phyloP scores from a whole-genome alignment of 805 yeast genomes.

The Starmerella scarabaei region DNA sequence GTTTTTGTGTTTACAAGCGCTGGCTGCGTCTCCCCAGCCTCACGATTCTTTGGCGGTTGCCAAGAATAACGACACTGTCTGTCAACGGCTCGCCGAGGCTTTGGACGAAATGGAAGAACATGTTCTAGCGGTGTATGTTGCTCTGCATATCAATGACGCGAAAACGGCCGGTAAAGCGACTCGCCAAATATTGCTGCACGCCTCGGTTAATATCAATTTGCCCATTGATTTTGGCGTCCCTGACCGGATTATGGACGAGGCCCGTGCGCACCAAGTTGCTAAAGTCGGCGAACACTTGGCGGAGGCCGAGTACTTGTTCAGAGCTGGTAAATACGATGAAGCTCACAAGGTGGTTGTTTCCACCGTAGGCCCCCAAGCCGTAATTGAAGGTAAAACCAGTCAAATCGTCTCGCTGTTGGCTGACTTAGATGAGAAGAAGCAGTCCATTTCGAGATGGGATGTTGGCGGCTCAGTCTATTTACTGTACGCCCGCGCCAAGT shows the following conservation, averaged over 20 bases:
- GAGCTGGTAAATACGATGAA: conserved; percentile 44
- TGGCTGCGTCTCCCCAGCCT: conserved; percentile 2
- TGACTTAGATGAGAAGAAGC: conserved; percentile 15
- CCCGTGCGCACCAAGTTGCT: conserved; percentile 47
- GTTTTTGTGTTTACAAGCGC: conserved; percentile 19
- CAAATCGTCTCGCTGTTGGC: conserved; percentile 22
- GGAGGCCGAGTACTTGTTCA: conserved; percentile 48
- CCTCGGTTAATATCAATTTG: conserved; percentile 22
- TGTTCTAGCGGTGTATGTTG: conserved; percentile 51
- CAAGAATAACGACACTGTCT: conserved; percentile 9
- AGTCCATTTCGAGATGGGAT: conserved; percentile 22
- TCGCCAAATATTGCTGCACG: conserved; percentile 3
- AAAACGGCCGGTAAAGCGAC: conserved; percentile 25
- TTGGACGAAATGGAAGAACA: conserved; percentile 34
- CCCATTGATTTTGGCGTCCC: conserved; percentile 27
- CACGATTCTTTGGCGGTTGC: not conserved
- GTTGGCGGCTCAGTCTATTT: conserved; percentile 30
- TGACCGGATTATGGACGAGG: conserved; percentile 35
- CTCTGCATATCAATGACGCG: conserved; percentile 44
- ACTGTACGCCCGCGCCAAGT: conserved; percentile 19
- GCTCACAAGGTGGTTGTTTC: conserved; percentile 50
- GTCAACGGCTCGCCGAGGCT: conserved; percentile 8
- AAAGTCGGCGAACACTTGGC: conserved; percentile 39
- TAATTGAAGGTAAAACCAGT: conserved; percentile 36
- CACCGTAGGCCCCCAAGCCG: conserved; percentile 59